Evolutionary conservation across 2,329 filamentous ascomycete genomes (phyloP).

Genomic region (Aspergillus versicolor): DNA sequence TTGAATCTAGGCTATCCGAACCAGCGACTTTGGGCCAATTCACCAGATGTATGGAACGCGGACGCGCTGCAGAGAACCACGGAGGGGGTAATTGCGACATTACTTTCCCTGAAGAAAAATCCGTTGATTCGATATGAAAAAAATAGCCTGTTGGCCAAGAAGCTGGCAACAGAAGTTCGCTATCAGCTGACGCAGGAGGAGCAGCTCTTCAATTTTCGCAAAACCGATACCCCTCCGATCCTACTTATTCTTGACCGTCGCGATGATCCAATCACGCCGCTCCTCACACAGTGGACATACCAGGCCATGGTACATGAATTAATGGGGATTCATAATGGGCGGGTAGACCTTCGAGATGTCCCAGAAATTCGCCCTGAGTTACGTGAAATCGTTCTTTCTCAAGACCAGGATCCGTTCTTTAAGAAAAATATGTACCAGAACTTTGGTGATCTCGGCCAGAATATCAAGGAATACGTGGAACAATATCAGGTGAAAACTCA

Average conservation of each 20-base stretch:
- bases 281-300: conserved; percentile 98
- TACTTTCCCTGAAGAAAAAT: conserved; percentile 93
- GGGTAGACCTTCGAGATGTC: conserved; percentile 81
- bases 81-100: conserved; percentile 79
- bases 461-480: conserved; percentile 98
- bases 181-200: conserved; percentile 96
- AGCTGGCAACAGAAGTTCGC: conserved; percentile 86
- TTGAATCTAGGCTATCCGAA: conserved; percentile 71
- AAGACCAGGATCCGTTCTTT: conserved; percentile 98
- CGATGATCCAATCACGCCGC: conserved; percentile 90
- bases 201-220: conserved; percentile 92
- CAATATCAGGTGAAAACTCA: conserved; percentile 99
- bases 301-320: conserved; percentile 99
- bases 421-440: conserved; percentile 99
- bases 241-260: conserved; percentile 85
- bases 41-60: conserved; percentile 84
- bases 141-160: conserved; percentile 86
- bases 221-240: conserved; percentile 91
- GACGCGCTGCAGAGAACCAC: conserved; percentile 83
- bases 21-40: conserved; percentile 76
- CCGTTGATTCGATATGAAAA: conserved; percentile 91
- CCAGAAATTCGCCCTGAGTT: conserved; percentile 83
- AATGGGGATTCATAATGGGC: conserved; percentile 89
- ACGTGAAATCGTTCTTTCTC: conserved; percentile 90
- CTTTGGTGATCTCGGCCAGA: conserved; percentile 91